Evolutionary conservation across 2,329 filamentous ascomycete genomes (phyloP).

Genomic region (Chaetomium globosum): DNA sequence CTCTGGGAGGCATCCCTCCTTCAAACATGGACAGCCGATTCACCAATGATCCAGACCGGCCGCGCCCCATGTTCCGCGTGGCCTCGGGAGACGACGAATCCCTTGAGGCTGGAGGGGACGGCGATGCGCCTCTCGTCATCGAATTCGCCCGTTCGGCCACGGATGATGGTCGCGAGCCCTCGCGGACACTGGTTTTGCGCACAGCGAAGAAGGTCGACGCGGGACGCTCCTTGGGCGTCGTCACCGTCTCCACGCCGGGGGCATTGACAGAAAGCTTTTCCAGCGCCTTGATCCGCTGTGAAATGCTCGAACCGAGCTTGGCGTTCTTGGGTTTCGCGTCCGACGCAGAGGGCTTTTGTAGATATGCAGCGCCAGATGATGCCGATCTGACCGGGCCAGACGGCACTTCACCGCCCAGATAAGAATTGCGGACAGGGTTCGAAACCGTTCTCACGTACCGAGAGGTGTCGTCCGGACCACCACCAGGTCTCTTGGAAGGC

Average conservation of each 20-base stretch:
- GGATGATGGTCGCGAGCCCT: conserved; percentile 51
- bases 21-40: conserved; percentile 62
- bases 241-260: conserved; percentile 30
- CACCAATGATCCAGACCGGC: conserved; percentile 58
- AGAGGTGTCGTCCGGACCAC: conserved; percentile 27
- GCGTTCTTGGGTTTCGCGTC: conserved; percentile 69
- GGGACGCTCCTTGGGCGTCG: conserved; percentile 45
- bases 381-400: conserved; percentile 55
- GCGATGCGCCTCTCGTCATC: conserved; percentile 43
- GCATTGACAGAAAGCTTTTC: conserved; percentile 69
- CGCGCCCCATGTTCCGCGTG: conserved; percentile 43
- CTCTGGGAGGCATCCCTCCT: conserved; percentile 47
- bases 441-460: conserved; percentile 53
- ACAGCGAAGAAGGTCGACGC: conserved; percentile 63
- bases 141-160: conserved; percentile 50
- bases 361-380: conserved; percentile 59
- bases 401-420: conserved; percentile 51
- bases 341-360: conserved; percentile 56
- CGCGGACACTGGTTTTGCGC: conserved; percentile 49
- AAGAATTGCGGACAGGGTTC: conserved; percentile 50
- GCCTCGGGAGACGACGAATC: conserved; percentile 54
- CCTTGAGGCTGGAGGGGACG: conserved; percentile 46
- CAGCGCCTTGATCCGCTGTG: conserved; percentile 89
- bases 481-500: conserved; percentile 36
- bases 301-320: conserved; percentile 87